phyloP scores from a whole-genome alignment of 2,329 filamentous ascomycete genomes.

The Sporothrix variecibatus region DNA sequence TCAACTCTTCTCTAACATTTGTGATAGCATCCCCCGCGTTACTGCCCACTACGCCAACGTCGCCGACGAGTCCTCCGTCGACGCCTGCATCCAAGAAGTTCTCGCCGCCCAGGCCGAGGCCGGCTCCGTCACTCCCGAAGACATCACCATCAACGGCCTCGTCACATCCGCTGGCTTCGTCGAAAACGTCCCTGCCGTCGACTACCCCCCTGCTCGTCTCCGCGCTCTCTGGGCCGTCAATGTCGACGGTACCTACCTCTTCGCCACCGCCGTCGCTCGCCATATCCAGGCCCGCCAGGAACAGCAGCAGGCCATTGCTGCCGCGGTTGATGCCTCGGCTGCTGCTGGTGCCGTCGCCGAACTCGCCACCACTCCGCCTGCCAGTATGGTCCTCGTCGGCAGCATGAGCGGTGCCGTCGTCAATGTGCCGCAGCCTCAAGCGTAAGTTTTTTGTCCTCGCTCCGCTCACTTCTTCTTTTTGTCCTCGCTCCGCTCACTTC shows the following conservation, averaged over 20 bases:
- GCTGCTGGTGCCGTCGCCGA: slow-evolving; percentile 56
- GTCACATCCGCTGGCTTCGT: slow-evolving; percentile 97
- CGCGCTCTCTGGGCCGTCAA: slow-evolving; percentile 95
- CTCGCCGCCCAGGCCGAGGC: slow-evolving; percentile 62
- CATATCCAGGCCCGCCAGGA: slow-evolving; percentile 74
- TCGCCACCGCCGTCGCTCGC: slow-evolving; percentile 79
- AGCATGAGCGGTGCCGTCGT: slow-evolving; percentile 94
- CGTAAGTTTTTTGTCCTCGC: slow-evolving; percentile 44
- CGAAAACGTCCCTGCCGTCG: slow-evolving; percentile 90
- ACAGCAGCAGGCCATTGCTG: slow-evolving; percentile 52
- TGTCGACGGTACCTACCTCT: slow-evolving; percentile 88
- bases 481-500: slow-evolving; percentile 24
- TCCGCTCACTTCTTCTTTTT: not conserved
- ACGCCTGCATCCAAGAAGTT: slow-evolving; percentile 69
- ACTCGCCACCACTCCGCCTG: slow-evolving; percentile 52
- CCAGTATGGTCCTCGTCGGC: slow-evolving; percentile 91
- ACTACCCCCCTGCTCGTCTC: slow-evolving; percentile 87
- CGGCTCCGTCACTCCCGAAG: not conserved
- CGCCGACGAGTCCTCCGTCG: slow-evolving; percentile 75
- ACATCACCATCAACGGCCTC: slow-evolving; percentile 75
- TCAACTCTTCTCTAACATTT: not conserved
- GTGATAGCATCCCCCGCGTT: slow-evolving; percentile 65
- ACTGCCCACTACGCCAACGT: slow-evolving; percentile 92
- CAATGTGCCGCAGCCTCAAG: slow-evolving; percentile 93
- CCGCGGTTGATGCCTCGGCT: slow-evolving; percentile 39